Conservation (phyloP, 768 basidiomycete genomes). For the Fomitopsis pulvina region DNA sequence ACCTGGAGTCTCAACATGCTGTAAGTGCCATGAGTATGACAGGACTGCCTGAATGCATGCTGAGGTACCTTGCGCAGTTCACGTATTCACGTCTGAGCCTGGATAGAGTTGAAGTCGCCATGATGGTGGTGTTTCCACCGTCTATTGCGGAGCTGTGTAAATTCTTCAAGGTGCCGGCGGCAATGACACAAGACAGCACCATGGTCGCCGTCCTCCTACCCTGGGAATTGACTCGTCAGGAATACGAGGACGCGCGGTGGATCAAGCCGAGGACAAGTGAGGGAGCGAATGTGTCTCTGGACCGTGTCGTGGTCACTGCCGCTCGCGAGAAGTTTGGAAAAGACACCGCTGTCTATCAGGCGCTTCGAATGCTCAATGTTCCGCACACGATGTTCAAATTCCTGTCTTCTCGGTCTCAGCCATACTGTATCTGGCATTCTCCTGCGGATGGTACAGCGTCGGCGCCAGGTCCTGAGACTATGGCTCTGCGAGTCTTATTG, state of each 20-base stretch:
- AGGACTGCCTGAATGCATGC: not conserved
- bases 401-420: conserved; percentile 29
- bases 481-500: conserved; percentile 37
- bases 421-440: conserved; percentile 45
- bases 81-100: conserved; percentile 41
- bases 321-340: conserved; percentile 3
- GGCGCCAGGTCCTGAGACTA: conserved; percentile 35
- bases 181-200: conserved; percentile 23
- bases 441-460: conserved; percentile 22
- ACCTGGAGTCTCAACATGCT: conserved; percentile 42
- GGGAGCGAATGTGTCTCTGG: conserved; percentile 6
- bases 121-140: conserved; percentile 51
- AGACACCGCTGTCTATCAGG: conserved; percentile 23
- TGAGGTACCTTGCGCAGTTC: conserved; percentile 29
- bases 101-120: conserved; percentile 41
- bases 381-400: conserved; percentile 43
- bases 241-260: conserved; percentile 24
- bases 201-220: conserved; percentile 44
- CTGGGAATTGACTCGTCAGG: conserved; percentile 32
- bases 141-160: conserved; percentile 27
- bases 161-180: conserved; percentile 35
- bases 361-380: conserved; percentile 32
- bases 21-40: conserved; percentile 26
- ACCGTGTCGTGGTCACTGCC: conserved; percentile 12
- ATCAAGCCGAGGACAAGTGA: conserved; percentile 3